Evolutionary conservation across 352 stramenopile genomes (phyloP), one percentile per base, ranked within the genome.

Genomic region (Phytophthora cactorum): DNA sequence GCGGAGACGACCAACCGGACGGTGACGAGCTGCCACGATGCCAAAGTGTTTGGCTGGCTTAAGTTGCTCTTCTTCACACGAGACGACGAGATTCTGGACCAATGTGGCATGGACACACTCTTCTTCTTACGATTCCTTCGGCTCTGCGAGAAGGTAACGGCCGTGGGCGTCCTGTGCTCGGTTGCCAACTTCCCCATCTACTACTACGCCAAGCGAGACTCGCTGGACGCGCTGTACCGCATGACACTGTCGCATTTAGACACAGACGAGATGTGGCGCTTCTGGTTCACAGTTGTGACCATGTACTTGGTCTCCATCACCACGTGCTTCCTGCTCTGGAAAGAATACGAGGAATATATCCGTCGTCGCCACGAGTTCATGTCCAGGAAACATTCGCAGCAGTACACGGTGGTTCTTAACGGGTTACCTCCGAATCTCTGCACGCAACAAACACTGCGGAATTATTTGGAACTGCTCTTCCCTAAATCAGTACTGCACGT

Each of bases 381-480:
- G 70, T 68, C 75, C n/a, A 72, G 81, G 57, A 77, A 82, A 31
- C 55, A 70, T 52, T 44, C 82, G 41, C 82, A 93, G 69, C 87
- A 95, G 75, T 95, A 95, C 72, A 86, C 80, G 22, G 70, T 95
- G 53, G 78, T 92, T 29, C 68, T 95, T 27, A 91, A 91, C 54
- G 87, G 81, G 1, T 66, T 95, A 14, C 87, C 87, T n/a, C 76
- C 78, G 10, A 78, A 92, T 38, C 70, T 95, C 6, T 84, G 81
- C 51, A 93, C 85, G 31, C 79, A 88, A 41, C 82, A 93, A 55
- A 92, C 83, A 31, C 68, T 95, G 46, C 82, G 76, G 29, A 93
- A 91, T 60, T 95, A 93, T 58, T 54, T 95, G 39, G 76, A 93
- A 39, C 54, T 86, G 43, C 70, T 95, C 1, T 95, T 93, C 52